These are phyloP conservation scores for Sisymbrium altissimum DNA, from an alignment of 345 rosid species.

Conservation along the genomic window DNA sequence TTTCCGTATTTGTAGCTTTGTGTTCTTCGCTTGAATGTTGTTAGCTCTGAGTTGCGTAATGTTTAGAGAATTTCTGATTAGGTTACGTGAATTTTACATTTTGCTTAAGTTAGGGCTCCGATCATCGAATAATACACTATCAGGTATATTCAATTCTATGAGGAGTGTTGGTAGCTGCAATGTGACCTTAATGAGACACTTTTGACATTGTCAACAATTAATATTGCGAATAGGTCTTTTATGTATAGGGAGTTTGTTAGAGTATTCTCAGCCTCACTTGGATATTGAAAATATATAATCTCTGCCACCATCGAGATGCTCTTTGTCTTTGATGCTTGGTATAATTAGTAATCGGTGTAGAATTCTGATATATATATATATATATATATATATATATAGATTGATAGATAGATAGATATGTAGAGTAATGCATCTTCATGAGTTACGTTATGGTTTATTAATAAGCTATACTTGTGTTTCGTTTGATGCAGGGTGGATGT, in stretches of 20 bases:
- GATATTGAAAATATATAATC: not conserved
- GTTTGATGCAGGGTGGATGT: slow-evolving; percentile 87
- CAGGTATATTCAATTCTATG: not conserved
- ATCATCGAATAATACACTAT: not conserved
- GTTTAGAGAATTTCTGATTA: not conserved
- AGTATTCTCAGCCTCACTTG: not conserved
- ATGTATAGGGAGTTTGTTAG: not conserved
- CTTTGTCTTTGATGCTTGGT: not conserved
- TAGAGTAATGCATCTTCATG: not conserved
- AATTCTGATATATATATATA: not conserved
- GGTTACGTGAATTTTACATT: slow-evolving; percentile 17
- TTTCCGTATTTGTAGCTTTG: not conserved
- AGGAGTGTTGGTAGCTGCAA: too few species aligned
- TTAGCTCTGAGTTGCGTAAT: slow-evolving; percentile 5
- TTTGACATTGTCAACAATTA: not conserved
- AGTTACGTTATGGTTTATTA: not conserved
- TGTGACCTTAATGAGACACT: too few species aligned
- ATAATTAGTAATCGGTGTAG: not conserved
- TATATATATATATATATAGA: too few species aligned
- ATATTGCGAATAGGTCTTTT: not conserved
- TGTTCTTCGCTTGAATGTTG: not conserved
- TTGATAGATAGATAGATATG: not conserved
- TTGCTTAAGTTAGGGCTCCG: not conserved
- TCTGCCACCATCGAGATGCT: not conserved
- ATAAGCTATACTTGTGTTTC: not conserved